Percentiles rank a stretch among this genome's conserved stretches.
Evolutionary conservation across 2,329 filamentous ascomycete genomes (phyloP).

Genomic region (Calonectria crousiana): DNA sequence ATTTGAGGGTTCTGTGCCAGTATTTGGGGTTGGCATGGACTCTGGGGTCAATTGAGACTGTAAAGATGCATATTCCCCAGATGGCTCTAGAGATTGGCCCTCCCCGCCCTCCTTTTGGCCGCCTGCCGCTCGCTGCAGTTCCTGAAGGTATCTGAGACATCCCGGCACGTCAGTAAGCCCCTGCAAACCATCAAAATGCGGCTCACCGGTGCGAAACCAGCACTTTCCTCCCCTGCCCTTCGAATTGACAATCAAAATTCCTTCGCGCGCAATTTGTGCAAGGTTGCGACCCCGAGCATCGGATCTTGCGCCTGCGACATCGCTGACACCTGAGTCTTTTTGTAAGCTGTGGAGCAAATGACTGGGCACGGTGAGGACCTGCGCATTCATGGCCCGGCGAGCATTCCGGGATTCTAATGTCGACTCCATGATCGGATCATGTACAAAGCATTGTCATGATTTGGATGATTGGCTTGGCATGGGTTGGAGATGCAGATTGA

Average conservation of each 20-base stretch:
- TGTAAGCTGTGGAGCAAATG: background rate
- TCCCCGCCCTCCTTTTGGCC: background rate
- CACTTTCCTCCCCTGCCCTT: constrained; percentile 17
- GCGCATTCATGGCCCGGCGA: constrained; percentile 17
- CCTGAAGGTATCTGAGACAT: constrained; percentile 16
- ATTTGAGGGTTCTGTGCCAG: constrained; percentile 17
- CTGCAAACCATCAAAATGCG: background rate
- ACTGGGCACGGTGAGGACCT: background rate
- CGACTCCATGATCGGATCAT: background rate
- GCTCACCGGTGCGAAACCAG: constrained; percentile 19
- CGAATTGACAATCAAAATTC: constrained; percentile 18
- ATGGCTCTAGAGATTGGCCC: background rate
- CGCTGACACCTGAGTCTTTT: constrained; percentile 13
- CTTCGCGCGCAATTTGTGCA: constrained; percentile 20
- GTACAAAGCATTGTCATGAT: background rate
- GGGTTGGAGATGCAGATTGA: background rate
- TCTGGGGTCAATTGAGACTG: constrained; percentile 1
- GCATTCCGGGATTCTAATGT: background rate
- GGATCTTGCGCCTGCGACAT: constrained; percentile 23
- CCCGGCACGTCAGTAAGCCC: background rate
- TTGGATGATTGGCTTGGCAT: background rate
- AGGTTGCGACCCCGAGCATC: constrained; percentile 21
- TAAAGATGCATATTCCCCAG: background rate
- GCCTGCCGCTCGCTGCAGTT: constrained; percentile 14
- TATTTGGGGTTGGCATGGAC: constrained; percentile 20